Base-by-base conservation (phyloP, 148 eudicot genomes). In the Mesembryanthemum crystallinum region DNA sequence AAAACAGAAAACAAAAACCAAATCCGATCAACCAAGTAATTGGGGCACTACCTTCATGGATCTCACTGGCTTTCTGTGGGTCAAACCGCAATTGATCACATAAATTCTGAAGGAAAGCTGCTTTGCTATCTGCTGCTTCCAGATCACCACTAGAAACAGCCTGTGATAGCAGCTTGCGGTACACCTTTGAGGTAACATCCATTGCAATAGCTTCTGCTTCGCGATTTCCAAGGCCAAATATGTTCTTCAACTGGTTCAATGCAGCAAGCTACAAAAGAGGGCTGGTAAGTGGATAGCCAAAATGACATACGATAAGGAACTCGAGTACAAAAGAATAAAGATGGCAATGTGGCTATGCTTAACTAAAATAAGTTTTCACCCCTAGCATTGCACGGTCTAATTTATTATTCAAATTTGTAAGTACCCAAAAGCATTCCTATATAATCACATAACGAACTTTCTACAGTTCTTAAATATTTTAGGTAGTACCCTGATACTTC, bases 161-260 rank as follows among this genome's bases (percentile, higher is more conserved):
- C 71, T 89, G 90, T 67, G 87, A 83, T 69, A 95, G 86, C 28
- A 85, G 89, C 77, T 84, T 92, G 73, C 96, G 92, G 70, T 95
- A 95, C 30, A 78, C 88, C 78, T 92, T 93, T 55, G 94, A 76
- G 73, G 94, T 88, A 43, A 91, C 88, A 57, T 95, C 99, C 75
- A 92, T 47, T 58, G 74, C 71, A 49, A 95, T 86, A 32, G 87
- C 78, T 79, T 95, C 99, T 58, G 96, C 90, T 79, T 95, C 99
- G 55, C 91, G 86, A 74, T 87, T 92, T 72, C 99, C 99, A 71
- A 95, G 81, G 75, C 97, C 99, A 89, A 95, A 92, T 83, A 90
- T 81, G 80, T 91, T 90, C 84, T 83, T 92, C 87, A 95, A 86
- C 76, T 92, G 97, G 83, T 81, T 86, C 84, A 95, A 78, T 47